Evolutionary conservation across 352 stramenopile genomes (phyloP), one percentile per base, ranked within the genome.

Genomic region (Phytophthora melonis): DNA sequence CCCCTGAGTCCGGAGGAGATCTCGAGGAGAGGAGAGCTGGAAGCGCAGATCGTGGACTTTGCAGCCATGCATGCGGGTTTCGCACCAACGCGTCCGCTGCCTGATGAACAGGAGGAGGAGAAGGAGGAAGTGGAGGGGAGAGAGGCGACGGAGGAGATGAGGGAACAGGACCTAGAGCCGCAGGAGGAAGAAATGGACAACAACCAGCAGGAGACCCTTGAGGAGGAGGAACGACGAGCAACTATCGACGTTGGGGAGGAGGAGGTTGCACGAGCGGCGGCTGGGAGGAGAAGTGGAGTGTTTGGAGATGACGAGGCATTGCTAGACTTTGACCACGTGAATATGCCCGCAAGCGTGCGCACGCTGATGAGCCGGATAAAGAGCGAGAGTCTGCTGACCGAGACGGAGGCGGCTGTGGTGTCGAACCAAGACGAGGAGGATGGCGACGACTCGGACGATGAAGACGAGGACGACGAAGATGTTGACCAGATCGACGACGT

Each of bases 321-420:
- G 55, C 72, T 90, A 43, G 72, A 79, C 32, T 90, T 93, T 68
- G 83, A 87, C 45, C 47, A 52, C 10, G 66, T 59, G 14, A 79
- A 88, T 47, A 68, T 91, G 43, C 23, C 64, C 9, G 75, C 39
- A 32, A 93, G 83, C 47, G 83, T 93, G 27, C 74, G 76, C 43
- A 82, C 68, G 54, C 74, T 93, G 16, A 76, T 93, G 63, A 74
- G 52, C 6, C 66, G 84, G 52, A 93, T 93, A 32, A 77, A 84
- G 74, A 81, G 69, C 18, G 71, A 83, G 53, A 90, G 74, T 54
- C 57, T 83, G 7, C 7, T 78, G 50, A 63, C 25, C 8, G 81
- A 83, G 13, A 45, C 61, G 19, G 53, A 66, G 5, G 53, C 66
- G 16, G 64, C 68, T 2, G 66, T 57, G 1, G 50, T 63, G 34